Evolutionary conservation across 1,139 yeast species (phyloP).

Genomic region (Scheffersomyces parashehatae): DNA sequence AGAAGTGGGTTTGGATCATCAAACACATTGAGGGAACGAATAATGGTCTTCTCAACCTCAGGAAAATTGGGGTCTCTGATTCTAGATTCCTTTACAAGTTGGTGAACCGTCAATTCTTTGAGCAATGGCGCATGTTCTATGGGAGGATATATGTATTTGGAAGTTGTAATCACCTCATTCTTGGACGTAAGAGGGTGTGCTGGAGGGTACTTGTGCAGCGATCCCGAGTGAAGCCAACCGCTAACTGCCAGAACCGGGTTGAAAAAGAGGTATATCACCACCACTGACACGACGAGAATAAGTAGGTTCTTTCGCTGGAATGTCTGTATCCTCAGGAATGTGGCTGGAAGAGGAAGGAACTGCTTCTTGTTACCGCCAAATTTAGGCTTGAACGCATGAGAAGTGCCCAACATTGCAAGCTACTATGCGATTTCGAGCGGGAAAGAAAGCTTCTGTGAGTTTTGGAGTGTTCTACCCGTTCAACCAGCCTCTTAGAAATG

Average conservation of each 20-base stretch:
- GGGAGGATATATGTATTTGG: slow-evolving; percentile 63
- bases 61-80: slow-evolving; percentile 38
- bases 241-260: slow-evolving; percentile 20
- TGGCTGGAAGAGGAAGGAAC: slow-evolving; percentile 37
- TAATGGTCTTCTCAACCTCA: slow-evolving; percentile 34
- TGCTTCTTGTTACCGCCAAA: slow-evolving; percentile 21
- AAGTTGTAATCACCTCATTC: slow-evolving; percentile 42
- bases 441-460: too few relatives aligned
- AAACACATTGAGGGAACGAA: slow-evolving; percentile 42
- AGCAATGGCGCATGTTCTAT: slow-evolving; percentile 64
- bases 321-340: slow-evolving; percentile 21
- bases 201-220: slow-evolving; percentile 24
- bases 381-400: slow-evolving; percentile 25
- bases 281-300: slow-evolving; percentile 14
- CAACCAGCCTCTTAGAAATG: too few relatives aligned
- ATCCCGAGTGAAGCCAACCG: slow-evolving; percentile 7
- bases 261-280: slow-evolving; percentile 25
- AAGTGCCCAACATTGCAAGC: slow-evolving; percentile 1
- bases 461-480: too few relatives aligned
- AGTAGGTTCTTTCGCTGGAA: slow-evolving; percentile 19
- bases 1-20: slow-evolving; percentile 46
- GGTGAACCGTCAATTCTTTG: slow-evolving; percentile 53
- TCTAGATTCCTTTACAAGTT: slow-evolving; percentile 48
- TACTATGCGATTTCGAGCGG: too few relatives aligned
- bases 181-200: slow-evolving; percentile 38